Percentiles rank a stretch among this genome's conserved stretches.
Conservation (phyloP, 495 filamentous ascomycete genomes). For the Darksidea phi region DNA sequence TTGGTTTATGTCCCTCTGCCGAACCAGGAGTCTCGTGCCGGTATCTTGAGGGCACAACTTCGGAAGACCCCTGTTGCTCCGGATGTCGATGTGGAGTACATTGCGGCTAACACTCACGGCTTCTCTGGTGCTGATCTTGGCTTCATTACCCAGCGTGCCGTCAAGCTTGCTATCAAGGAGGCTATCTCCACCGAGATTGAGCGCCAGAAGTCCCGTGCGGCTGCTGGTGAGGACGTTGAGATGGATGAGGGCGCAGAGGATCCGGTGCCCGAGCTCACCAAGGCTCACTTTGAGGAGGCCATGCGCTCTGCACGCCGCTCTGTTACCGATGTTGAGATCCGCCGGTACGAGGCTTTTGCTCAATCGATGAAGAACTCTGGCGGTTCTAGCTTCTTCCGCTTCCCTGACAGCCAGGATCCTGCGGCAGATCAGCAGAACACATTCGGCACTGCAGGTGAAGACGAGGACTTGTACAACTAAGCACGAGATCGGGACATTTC, state of each 20-base stretch:
- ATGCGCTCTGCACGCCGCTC: conserved; percentile 92
- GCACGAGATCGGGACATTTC: not conserved
- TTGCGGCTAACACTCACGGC: conserved; percentile 95
- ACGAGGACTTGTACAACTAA: conserved; percentile 43
- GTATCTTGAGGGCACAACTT: conserved; percentile 93
- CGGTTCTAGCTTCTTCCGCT: conserved; percentile 94
- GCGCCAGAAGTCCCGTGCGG: conserved; percentile 81
- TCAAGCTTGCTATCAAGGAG: conserved; percentile 99
- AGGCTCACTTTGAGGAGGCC: conserved; percentile 96
- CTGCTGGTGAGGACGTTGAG: conserved; percentile 70
- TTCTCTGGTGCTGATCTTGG: conserved; percentile 99
- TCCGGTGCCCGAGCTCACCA: conserved; percentile 93
- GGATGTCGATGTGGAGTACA: conserved; percentile 86
- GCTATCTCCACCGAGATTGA: conserved; percentile 88
- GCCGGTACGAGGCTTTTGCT: conserved; percentile 95
- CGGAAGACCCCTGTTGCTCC: conserved; percentile 92
- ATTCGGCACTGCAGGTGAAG: conserved; percentile 41
- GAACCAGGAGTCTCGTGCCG: conserved; percentile 78
- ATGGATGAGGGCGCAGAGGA: conserved; percentile 80
- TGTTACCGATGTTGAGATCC: conserved; percentile 93
- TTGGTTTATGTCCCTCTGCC: conserved; percentile 97
- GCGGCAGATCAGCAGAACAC: conserved; percentile 33
- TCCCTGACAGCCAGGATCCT: conserved; percentile 57
- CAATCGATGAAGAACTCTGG: conserved; percentile 98
- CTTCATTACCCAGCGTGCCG: conserved; percentile 96